Base-by-base conservation (phyloP, 148 eudicot genomes). In the Cornus suecica region DNA sequence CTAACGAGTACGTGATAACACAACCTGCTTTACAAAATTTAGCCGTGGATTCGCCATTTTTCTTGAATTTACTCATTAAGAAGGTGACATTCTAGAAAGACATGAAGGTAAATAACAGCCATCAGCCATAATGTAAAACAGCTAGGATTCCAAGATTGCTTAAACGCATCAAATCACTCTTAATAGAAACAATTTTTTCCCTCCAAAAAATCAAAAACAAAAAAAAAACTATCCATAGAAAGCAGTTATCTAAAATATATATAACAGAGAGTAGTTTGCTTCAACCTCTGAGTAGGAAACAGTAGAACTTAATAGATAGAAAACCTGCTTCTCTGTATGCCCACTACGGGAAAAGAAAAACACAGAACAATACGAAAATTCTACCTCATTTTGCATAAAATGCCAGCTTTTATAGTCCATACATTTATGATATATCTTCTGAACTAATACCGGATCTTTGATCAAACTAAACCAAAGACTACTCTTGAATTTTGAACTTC, bases 401-500 rank as follows among this genome's bases (percentile, higher is more conserved):
- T 13, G 15, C 15, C 54, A 25, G n/a, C 34, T 18, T 51, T 24
- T 58, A 25, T 60, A 20, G 15, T 51, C 34, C 67, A 25, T 37
- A 26, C 26, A 15, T 25, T 18, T 28, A 10, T 13, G 37, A 13
- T 58, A 23, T 56, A 48, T 64, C 73, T 66, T 67, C 26, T n/a
- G 15, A 25, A 29, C 11, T 10, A 65, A 27, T 41, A 20, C 8
- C 45, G 24, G 32, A 67, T 66, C 23, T 64, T 11, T 45, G 23
- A 9, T 67, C 22, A 76, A 56, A 31, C 41, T 28, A 62, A 66
- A 29, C 69, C 62, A 61, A 15, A 70, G 20, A 69, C 18, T 58
- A 58, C n/a, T 58, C 23, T 18, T 16, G 20, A 48, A 48, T 48
- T 48, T 16, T 16, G 3, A 48, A 48, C 20, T 48, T 48, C 54